phyloP scores from a whole-genome alignment of 1,284 basidiomycete species.

The Cutaneotrichosporon daszewskae region DNA sequence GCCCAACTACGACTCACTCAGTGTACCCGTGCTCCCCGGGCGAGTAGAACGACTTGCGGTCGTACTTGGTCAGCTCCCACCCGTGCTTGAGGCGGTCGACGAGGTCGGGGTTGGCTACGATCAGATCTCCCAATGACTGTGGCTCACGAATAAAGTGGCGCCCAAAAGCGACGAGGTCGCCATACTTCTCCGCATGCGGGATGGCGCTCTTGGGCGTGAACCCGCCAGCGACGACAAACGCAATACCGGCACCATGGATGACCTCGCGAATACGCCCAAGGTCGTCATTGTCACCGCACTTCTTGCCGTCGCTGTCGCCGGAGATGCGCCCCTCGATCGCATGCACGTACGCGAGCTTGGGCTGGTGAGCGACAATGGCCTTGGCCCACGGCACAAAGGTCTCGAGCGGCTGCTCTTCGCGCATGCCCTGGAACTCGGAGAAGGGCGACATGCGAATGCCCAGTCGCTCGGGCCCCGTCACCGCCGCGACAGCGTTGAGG shows the following conservation, averaged over 20 bases:
- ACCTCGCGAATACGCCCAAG: slow-evolving; percentile 23
- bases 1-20: slow-evolving; percentile 11
- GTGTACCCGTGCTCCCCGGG: slow-evolving; percentile 21
- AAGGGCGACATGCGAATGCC: slow-evolving; percentile 57
- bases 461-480: slow-evolving; percentile 53
- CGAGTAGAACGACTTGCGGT: slow-evolving; percentile 33
- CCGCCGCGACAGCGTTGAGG: slow-evolving; percentile 51
- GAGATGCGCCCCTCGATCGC: slow-evolving; percentile 50
- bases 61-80: slow-evolving; percentile 37
- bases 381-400: slow-evolving; percentile 36
- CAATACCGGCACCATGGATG: slow-evolving; percentile 17
- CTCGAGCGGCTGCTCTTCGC: slow-evolving; percentile 49
- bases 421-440: slow-evolving; percentile 50
- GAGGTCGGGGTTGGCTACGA: slow-evolving; percentile 53
- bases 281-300: slow-evolving; percentile 10
- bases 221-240: slow-evolving; percentile 55
- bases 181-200: slow-evolving; percentile 38
- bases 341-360: slow-evolving; percentile 59
- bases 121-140: neutral
- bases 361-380: slow-evolving; percentile 46
- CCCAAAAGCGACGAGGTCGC: slow-evolving; percentile 52
- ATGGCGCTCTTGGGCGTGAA: slow-evolving; percentile 34
- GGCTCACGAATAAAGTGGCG: slow-evolving; percentile 51
- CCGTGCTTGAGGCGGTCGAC: slow-evolving; percentile 49
- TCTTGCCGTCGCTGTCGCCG: slow-evolving; percentile 18